phyloP scores from a whole-genome alignment of 2,329 filamentous ascomycete species.

The Aureobasidium sp. region DNA sequence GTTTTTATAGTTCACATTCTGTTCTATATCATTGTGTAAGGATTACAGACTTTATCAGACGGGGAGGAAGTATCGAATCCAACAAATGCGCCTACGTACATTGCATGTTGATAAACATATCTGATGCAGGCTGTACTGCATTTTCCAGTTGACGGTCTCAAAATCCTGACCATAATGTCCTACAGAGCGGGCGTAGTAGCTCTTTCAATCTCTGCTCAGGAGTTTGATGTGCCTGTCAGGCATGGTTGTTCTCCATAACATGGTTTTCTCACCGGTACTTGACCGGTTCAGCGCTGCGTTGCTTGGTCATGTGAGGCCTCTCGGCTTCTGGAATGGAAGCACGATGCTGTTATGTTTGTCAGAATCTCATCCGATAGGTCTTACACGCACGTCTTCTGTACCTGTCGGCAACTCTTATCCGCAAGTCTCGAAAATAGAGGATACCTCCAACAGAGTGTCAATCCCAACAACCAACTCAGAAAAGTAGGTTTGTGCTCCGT shows the following conservation, averaged over 20 bases:
- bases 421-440: not conserved
- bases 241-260: not conserved
- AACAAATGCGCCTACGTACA: not conserved
- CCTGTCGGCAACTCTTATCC: not conserved
- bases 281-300: not conserved
- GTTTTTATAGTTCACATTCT: too few species aligned
- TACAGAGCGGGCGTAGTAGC: not conserved
- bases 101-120: not conserved
- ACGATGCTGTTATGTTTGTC: not conserved
- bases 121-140: not conserved
- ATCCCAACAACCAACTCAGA: not conserved
- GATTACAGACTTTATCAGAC: too few species aligned
- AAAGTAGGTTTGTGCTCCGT: not conserved
- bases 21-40: too few species aligned
- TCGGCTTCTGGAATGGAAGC: constrained; percentile 5
- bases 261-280: not conserved
- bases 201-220: not conserved
- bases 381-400: not conserved
- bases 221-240: not conserved
- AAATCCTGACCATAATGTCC: not conserved
- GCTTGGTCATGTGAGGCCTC: not conserved
- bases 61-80: not conserved
- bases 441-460: not conserved
- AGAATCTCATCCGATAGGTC: not conserved
- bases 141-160: not conserved